phyloP scores from a whole-genome alignment of 176 grass and related monocot species.

The Ampelocalamus luodianensis region DNA sequence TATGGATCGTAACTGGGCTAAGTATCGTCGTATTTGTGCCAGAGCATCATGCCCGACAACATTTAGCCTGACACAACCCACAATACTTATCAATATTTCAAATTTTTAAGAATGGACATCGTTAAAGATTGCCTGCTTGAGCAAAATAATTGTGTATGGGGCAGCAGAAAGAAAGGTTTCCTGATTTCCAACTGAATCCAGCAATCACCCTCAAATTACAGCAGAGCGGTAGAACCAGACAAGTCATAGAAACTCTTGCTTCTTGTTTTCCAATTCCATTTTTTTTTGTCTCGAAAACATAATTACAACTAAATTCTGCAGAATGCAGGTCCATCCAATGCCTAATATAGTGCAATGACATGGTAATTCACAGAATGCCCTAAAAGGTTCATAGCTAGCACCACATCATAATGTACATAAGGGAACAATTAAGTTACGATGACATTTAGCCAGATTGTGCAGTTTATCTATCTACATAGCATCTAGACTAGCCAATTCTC shows the following conservation, averaged over 20 bases:
- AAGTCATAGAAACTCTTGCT: not conserved
- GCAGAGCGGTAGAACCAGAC: not conserved
- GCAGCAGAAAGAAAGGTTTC: not conserved
- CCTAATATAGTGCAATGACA: not conserved
- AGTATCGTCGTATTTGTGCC: not conserved
- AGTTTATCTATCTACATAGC: constrained; percentile 6
- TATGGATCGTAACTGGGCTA: not conserved
- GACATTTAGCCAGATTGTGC: not conserved
- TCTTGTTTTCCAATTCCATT: not conserved
- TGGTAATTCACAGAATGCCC: constrained; percentile 1
- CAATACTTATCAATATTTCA: not conserved
- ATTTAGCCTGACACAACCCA: not conserved
- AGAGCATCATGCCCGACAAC: not conserved
- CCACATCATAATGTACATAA: not conserved
- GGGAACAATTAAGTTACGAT: constrained; percentile 20
- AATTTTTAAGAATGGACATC: not conserved
- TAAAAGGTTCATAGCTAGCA: not conserved
- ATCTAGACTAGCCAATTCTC: not conserved
- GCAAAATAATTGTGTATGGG: not conserved
- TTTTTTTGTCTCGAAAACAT: not conserved
- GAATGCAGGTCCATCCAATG: not conserved
- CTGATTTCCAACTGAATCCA: not conserved
- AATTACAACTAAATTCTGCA: not conserved
- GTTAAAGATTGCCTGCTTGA: not conserved
- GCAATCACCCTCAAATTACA: not conserved